These are phyloP conservation scores for Metschnikowia baotianmanensis DNA, from an alignment of 805 yeast genomes.

Conservation along the genomic window DNA sequence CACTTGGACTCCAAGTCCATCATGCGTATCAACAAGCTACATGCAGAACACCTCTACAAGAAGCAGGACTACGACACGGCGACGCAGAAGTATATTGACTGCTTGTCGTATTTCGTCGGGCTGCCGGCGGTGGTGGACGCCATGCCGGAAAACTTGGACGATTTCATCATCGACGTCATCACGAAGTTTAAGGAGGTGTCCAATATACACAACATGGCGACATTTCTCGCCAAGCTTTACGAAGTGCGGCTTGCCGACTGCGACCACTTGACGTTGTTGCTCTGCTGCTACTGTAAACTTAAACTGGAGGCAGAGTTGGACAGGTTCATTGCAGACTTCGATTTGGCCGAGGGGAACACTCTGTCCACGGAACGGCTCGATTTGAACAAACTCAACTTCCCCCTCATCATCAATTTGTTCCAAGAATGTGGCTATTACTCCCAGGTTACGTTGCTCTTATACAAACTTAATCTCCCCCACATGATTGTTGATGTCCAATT, in stretches of 20 bases:
- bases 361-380: conserved; percentile 9
- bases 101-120: conserved; percentile 26
- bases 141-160: conserved; percentile 21
- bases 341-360: conserved; percentile 21
- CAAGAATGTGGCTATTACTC: conserved; percentile 66
- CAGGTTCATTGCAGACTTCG: conserved; percentile 48
- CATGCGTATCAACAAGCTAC: conserved; percentile 37
- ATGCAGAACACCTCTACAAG: conserved; percentile 71
- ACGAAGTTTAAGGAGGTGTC: conserved; percentile 77
- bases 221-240: conserved; percentile 61
- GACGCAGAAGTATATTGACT: conserved; percentile 65
- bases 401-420: conserved; percentile 64
- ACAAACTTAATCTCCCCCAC: conserved; percentile 68
- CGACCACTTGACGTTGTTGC: conserved; percentile 77
- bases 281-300: conserved; percentile 78
- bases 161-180: conserved; percentile 64
- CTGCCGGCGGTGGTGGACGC: neutral
- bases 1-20: conserved; percentile 29
- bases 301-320: conserved; percentile 58
- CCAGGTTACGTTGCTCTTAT: conserved; percentile 69
- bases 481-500: conserved; percentile 74
- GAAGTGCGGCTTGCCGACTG: conserved; percentile 55
- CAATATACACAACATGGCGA: conserved; percentile 60
- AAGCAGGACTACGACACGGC: conserved; percentile 69
- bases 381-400: conserved; percentile 44